Conservation (phyloP, 345 rosid genomes). For the Eucalyptus paniculata region DNA sequence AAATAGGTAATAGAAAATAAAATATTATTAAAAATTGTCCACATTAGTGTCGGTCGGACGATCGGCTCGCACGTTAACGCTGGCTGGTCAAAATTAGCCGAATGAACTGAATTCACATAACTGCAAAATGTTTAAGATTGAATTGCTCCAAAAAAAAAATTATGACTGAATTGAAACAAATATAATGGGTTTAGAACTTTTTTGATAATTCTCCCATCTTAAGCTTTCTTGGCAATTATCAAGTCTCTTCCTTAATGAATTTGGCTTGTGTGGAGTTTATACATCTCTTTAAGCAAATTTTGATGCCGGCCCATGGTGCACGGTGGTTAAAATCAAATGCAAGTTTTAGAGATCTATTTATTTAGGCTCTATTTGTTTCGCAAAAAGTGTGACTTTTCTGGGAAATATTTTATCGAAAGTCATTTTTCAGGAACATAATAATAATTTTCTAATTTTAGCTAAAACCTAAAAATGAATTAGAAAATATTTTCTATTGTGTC, state of each 20-base stretch:
- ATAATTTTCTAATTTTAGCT: not conserved
- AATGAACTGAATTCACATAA: too few relatives aligned
- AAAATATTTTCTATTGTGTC: too few relatives aligned
- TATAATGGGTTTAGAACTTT: too few relatives aligned
- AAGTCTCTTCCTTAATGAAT: not conserved
- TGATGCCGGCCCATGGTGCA: not conserved
- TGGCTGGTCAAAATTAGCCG: fast-evolving
- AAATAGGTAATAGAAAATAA: too few relatives aligned
- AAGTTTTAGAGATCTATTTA: not conserved
- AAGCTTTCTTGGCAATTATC: too few relatives aligned
- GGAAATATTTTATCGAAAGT: too few relatives aligned
- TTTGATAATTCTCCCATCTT: too few relatives aligned
- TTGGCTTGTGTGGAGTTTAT: not conserved
- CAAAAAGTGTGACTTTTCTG: too few relatives aligned
- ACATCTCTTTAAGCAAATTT: not conserved
- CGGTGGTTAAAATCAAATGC: not conserved
- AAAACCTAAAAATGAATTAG: too few relatives aligned
- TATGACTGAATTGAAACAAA: too few relatives aligned
- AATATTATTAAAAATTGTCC: fast-evolving
- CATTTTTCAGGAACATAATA: not conserved
- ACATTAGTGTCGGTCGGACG: fast-evolving
- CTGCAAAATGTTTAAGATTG: fast-evolving
- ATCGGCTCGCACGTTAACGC: fast-evolving
- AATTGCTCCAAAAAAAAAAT: too few relatives aligned
- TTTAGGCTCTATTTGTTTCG: too few relatives aligned